A percentile compares a stretch with the other conserved stretches of the same genome.
These are phyloP conservation scores for Cryphonectria radicalis DNA, from an alignment of 2,329 filamentous ascomycete species.

Conservation along the genomic window DNA sequence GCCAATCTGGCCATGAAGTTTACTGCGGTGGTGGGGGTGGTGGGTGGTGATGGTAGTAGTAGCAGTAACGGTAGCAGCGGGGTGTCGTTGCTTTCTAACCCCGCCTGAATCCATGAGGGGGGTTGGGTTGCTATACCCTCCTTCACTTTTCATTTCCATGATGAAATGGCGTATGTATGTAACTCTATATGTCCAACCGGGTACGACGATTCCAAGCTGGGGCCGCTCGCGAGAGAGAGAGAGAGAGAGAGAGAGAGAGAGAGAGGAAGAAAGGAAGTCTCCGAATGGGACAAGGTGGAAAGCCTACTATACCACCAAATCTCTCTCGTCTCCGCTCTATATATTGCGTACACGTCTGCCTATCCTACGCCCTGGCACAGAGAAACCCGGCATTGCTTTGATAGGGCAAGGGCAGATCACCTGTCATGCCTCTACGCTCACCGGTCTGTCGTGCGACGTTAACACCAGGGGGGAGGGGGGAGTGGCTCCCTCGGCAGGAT, in stretches of 20 bases:
- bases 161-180: not conserved
- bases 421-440: slow-evolving; percentile 17
- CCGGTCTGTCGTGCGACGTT: slow-evolving; percentile 19
- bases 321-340: not conserved
- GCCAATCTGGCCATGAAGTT: not conserved
- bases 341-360: not conserved
- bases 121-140: not conserved
- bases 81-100: not conserved
- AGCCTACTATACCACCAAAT: not conserved
- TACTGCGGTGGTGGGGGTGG: not conserved
- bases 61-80: not conserved
- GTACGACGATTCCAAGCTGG: not conserved
- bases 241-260: too few species aligned
- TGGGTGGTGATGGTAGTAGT: not conserved
- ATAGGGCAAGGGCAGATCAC: slow-evolving; percentile 20
- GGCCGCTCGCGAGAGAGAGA: not conserved
- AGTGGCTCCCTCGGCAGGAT: not conserved
- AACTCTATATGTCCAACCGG: not conserved
- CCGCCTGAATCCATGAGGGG: not conserved
- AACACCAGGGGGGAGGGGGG: not conserved
- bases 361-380: not conserved
- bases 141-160: not conserved
- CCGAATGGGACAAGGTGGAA: not conserved
- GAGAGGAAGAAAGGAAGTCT: too few species aligned
- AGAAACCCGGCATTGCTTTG: not conserved